These are phyloP conservation scores for Flaveria linearis DNA, from an alignment of 129 eudicot genomes.

Conservation along the genomic window DNA sequence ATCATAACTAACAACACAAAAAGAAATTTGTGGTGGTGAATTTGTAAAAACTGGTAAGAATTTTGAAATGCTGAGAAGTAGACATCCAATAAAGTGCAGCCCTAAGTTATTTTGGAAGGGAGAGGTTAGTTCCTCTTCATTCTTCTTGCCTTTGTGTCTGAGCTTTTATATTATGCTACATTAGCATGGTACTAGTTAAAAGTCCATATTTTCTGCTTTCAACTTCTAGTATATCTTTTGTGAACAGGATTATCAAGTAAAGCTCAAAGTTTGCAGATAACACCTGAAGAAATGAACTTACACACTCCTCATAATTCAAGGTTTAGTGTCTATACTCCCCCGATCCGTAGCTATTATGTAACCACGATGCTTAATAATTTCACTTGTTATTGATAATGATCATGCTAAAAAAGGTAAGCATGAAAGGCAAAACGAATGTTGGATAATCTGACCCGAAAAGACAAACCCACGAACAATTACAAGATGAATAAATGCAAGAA, in stretches of 20 bases:
- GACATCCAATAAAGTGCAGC: background rate
- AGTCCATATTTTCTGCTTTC: background rate
- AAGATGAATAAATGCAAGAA: background rate
- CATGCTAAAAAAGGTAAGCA: conserved; percentile 1
- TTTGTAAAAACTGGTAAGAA: background rate
- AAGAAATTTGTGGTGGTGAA: background rate
- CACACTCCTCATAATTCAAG: conserved; percentile 40
- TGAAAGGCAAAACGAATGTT: background rate
- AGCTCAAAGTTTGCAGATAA: conserved; percentile 39
- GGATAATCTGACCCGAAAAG: background rate
- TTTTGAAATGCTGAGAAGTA: background rate
- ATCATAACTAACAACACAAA: background rate
- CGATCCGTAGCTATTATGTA: background rate
- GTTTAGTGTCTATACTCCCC: conserved; percentile 34
- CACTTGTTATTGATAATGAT: conserved; percentile 16
- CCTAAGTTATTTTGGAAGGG: background rate
- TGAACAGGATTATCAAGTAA: conserved; percentile 60
- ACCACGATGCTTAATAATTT: background rate
- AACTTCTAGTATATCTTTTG: conserved; percentile 2
- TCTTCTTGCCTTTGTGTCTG: background rate
- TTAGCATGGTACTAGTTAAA: conserved; percentile 43
- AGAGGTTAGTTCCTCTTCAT: background rate
- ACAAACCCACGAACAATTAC: background rate
- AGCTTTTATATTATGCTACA: conserved; percentile 8
- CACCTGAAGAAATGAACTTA: conserved; percentile 47